Base-by-base conservation (phyloP, 2,329 filamentous ascomycete genomes). In the Fusarium xyrophilum region DNA sequence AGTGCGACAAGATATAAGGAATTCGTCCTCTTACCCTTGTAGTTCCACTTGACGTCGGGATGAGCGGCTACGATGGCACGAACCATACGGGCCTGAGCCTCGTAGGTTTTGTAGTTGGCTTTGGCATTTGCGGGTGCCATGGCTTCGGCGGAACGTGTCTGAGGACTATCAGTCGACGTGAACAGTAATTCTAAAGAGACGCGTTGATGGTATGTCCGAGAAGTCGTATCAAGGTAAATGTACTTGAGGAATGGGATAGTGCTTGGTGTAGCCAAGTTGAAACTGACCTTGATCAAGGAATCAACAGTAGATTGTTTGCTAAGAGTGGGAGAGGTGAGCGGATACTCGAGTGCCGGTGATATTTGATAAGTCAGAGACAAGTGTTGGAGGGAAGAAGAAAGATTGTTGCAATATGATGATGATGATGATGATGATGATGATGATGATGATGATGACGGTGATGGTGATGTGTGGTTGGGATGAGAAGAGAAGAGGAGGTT, bases 11-110 rank as follows among this genome's bases (percentile, higher is more conserved):
- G 23, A 62, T 8, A 62, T 39, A 61, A 36, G 12, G 46, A 44
- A 30, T 11, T 21, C 40, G 25, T 19, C 7, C 71, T 54, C 85
- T 79, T 83, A 90, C 88, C 86, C 72, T 84, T 86, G 76, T 86
- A 89, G 74, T 90, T 86, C 55, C 89, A 83, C 65, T 84, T 86
- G 0, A 85, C 72, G 0, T 80, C 79, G 0, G 84, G 84, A 56
- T 86, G 82, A 5, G 86, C 85, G 0, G 87, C 88, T 1, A 90
- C 78, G 27, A 90, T 84, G 8, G 88, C 88, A 3, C 86, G 84
- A 5, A 90, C 80, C 36, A 90, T 83, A 46, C 88, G 86, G 23
- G 84, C 83, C 68, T 87, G 86, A 0, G 85, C 81, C 75, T 90
- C 87, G 74, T 87, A 88, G 4, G 81, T 82, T 65, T 84, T 85